A percentile compares a stretch with the other conserved stretches of the same genome.
These are phyloP conservation scores for Stagonosporopsis chrysanthemi DNA, from an alignment of 2,329 filamentous ascomycete genomes.

Conservation along the genomic window DNA sequence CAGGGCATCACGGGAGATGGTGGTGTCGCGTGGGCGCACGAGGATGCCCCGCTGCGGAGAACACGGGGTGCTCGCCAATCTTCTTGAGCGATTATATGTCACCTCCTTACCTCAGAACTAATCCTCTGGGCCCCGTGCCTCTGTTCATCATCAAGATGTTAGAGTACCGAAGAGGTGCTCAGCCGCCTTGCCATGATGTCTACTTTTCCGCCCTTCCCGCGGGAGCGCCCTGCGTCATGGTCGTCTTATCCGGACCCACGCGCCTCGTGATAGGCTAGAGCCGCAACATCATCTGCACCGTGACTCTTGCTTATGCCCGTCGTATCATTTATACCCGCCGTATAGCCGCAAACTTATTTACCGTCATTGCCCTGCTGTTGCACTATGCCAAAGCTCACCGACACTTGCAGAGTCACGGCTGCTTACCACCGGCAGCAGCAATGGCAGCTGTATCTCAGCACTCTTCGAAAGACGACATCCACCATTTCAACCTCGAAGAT, in stretches of 20 bases:
- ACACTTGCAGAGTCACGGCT: background rate
- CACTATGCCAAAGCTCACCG: background rate
- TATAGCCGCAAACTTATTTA: constrained; percentile 11
- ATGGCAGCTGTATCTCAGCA: constrained; percentile 6
- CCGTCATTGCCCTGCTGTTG: background rate
- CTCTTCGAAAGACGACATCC: constrained; percentile 3
- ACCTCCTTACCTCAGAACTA: background rate
- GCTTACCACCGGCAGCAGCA: background rate
- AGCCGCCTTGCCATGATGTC: background rate
- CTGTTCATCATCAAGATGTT: too few relatives aligned
- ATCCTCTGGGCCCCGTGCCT: too few relatives aligned
- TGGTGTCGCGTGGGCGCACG: background rate
- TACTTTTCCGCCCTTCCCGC: constrained; percentile 13
- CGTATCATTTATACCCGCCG: constrained; percentile 9
- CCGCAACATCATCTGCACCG: background rate
- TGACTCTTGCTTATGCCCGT: background rate
- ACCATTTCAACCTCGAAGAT: background rate
- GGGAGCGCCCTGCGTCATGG: constrained; percentile 8
- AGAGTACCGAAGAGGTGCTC: background rate
- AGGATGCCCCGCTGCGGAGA: constrained; percentile 12
- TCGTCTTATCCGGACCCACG: constrained; percentile 7
- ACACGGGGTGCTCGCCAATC: background rate
- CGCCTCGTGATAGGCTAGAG: background rate
- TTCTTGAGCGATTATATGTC: background rate
- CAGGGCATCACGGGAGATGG: background rate